Percentiles rank a stretch among this genome's conserved stretches.
phyloP scores from a whole-genome alignment of 2,329 filamentous ascomycete genomes.

The Trichoderma asperellum region DNA sequence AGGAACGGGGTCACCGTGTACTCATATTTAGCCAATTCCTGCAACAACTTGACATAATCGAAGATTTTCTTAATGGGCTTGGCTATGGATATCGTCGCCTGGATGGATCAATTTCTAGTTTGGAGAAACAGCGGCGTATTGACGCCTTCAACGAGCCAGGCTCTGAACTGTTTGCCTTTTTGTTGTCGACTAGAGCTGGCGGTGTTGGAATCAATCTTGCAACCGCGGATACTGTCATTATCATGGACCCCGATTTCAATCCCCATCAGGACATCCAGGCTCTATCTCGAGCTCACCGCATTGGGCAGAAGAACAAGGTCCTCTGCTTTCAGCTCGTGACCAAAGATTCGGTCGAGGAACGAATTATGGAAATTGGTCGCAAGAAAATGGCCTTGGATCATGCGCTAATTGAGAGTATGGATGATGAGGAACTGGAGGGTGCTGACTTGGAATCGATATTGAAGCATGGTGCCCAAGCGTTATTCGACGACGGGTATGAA shows the following conservation, averaged over 20 bases:
- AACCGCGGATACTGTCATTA: slow-evolving; percentile 96
- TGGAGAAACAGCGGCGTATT: slow-evolving; percentile 93
- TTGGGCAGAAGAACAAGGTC: slow-evolving; percentile 95
- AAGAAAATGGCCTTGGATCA: slow-evolving; percentile 97
- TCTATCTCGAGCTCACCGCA: slow-evolving; percentile 89
- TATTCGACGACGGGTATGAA: slow-evolving; percentile 77
- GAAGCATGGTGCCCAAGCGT: slow-evolving; percentile 80
- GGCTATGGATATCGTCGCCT: slow-evolving; percentile 76
- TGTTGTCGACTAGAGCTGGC: slow-evolving; percentile 90
- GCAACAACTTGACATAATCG: slow-evolving; percentile 82
- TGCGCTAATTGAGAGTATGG: slow-evolving; percentile 90
- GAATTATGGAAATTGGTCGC: slow-evolving; percentile 92
- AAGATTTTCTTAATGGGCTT: slow-evolving; percentile 85
- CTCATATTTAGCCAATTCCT: slow-evolving; percentile 97
- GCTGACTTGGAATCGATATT: slow-evolving; percentile 86
- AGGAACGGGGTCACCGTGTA: slow-evolving; percentile 83
- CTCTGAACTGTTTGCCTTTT: slow-evolving; percentile 83
- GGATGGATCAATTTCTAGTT: slow-evolving; percentile 78
- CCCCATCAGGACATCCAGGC: slow-evolving; percentile 98
- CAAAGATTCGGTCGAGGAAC: slow-evolving; percentile 85
- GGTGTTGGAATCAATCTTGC: slow-evolving; percentile 98
- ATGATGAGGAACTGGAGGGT: slow-evolving; percentile 76
- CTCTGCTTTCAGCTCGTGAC: slow-evolving; percentile 95
- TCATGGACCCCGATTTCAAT: slow-evolving; percentile 96
- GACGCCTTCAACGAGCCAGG: slow-evolving; percentile 88